phyloP scores from a whole-genome alignment of 495 filamentous ascomycete species.

The Bacidia rubella region DNA sequence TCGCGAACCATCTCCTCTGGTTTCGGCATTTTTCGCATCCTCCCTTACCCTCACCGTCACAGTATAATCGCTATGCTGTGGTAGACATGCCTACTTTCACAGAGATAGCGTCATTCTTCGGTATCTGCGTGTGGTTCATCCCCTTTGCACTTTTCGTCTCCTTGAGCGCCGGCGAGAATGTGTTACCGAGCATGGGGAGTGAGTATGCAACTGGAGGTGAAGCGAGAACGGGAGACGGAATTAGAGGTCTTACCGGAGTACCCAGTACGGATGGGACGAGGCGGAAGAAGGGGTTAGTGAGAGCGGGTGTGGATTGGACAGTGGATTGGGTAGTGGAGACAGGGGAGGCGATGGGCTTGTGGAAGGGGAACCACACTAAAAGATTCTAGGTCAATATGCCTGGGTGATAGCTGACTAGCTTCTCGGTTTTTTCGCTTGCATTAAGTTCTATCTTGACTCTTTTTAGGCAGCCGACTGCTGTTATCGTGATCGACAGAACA shows the following conservation, averaged over 20 bases:
- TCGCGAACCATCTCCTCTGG: constrained; percentile 93
- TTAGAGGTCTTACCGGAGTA: constrained; percentile 24
- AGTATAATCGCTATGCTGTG: constrained; percentile 33
- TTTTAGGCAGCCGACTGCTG: no score
- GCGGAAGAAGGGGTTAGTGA: constrained; percentile 52
- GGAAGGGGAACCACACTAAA: constrained; percentile 40
- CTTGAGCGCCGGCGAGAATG: constrained; percentile 83
- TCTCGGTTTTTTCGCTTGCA: no score
- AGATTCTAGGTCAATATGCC: constrained; percentile 26
- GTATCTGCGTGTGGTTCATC: constrained; percentile 90
- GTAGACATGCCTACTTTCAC: constrained; percentile 71
- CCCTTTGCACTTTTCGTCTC: constrained; percentile 93
- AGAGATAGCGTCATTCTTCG: constrained; percentile 92
- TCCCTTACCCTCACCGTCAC: constrained; percentile 17
- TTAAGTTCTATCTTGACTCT: no score
- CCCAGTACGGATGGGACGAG: constrained; percentile 33
- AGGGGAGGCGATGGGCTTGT: constrained; percentile 56
- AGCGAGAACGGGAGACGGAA: constrained; percentile 24
- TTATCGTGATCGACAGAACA: no score
- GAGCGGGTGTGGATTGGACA: constrained; percentile 69
- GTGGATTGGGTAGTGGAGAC: constrained; percentile 61
- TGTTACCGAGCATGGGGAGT: constrained; percentile 72
- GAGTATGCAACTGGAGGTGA: constrained; percentile 48
- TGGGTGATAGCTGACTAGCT: no score
- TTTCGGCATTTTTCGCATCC: constrained; percentile 78